Base-by-base conservation (phyloP, 2,329 filamentous ascomycete species). In the Epichloe sp. region DNA sequence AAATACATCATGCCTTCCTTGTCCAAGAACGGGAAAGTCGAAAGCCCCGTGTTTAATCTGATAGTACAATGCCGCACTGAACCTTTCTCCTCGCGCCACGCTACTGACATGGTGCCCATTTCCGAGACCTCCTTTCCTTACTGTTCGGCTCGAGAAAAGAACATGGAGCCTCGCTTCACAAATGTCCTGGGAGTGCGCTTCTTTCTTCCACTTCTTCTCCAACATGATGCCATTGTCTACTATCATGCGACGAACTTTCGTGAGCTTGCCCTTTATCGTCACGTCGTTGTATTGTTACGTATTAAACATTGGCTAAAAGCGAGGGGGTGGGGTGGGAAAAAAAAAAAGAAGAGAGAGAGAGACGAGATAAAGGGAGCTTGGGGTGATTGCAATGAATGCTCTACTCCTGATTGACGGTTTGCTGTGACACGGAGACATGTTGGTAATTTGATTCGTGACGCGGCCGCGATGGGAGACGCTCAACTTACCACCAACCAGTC, bases 401-500 rank as follows among this genome's bases (percentile, higher is more conserved):
- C 60, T 60, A 68, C 35, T 68, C 65, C 53, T 66, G 63, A 37
- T 59, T 61, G 34, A 68, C 65, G 43, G 66, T 68, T 68, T 67
- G 65, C 66, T 68, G 44, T 38, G 36, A 59, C 49, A 59, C 54
- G n/a, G 23, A 53, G 15, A 31, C n/a, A 17, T 5, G 38, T 49
- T 50, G 41, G 36, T 26, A 31, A 43, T 4, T 41, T 31, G 26
- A 31, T 11, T n/a, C 38, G 41, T 44, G 34, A 36, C 40, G 31
- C 19, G 8, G 23, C 15, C 17, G 5, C 35, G 12, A 8, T 8
- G 11, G 40, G 40, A 17, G 40, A 36, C 10, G 17, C 14, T 15
- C 26, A 35, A 74, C 76, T 68, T 70, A 91, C 87, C 76, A 94
- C 89, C 65, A 98, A 75, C 93, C 93, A 98, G 70, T 98, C 93